These are phyloP conservation scores for Leptoxyphium fumago DNA, from an alignment of 2,329 filamentous ascomycete genomes.

Conservation along the genomic window DNA sequence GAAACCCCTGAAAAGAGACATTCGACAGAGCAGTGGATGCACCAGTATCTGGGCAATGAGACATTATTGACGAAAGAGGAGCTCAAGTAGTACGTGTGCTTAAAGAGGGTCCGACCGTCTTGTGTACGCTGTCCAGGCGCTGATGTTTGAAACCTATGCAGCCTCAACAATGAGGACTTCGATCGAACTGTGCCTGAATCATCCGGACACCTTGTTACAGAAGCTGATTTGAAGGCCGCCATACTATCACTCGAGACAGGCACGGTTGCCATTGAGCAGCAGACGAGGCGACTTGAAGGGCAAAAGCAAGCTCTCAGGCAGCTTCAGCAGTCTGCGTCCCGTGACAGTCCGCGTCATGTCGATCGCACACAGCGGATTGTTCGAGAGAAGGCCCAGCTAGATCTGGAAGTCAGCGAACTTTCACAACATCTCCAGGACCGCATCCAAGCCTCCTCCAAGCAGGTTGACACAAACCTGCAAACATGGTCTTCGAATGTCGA, in stretches of 20 bases:
- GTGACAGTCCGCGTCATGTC: background rate
- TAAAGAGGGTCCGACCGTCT: constrained; percentile 13
- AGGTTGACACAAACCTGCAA: constrained; percentile 31
- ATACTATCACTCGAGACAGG: constrained; percentile 50
- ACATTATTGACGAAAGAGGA: constrained; percentile 36
- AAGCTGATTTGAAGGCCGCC: constrained; percentile 46
- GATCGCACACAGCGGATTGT: constrained; percentile 11
- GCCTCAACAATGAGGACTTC: constrained; percentile 18
- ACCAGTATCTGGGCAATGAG: constrained; percentile 30
- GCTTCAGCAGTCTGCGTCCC: constrained; percentile 11
- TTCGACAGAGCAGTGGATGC: constrained; percentile 30
- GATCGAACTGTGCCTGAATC: background rate
- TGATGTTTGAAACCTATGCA: background rate
- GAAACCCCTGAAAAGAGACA: constrained; percentile 26
- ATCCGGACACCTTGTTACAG: constrained; percentile 25
- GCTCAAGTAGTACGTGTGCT: constrained; percentile 26
- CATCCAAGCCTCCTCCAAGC: constrained; percentile 30
- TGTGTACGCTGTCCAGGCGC: background rate
- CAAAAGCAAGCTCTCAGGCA: constrained; percentile 49
- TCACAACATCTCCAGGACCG: constrained; percentile 16
- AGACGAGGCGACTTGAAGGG: constrained; percentile 44
- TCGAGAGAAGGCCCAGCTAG: constrained; percentile 28
- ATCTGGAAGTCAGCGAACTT: constrained; percentile 22
- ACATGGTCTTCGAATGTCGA: constrained; percentile 37
- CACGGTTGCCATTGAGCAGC: constrained; percentile 48